Base-by-base conservation (phyloP, 768 basidiomycete species). In the Suillus weaverae region DNA sequence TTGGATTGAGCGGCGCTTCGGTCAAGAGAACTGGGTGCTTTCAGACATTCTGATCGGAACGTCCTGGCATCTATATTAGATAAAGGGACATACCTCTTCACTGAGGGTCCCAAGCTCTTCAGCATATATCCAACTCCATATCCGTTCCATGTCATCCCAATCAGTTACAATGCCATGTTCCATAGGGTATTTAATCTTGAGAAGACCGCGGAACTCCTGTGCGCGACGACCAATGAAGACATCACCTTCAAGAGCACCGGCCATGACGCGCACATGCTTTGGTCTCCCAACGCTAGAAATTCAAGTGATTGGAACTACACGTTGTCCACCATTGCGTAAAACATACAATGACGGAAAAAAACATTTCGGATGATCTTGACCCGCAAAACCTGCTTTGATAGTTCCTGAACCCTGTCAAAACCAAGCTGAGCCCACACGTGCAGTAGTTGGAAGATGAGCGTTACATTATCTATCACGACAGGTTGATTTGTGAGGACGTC, bases 121-220 rank as follows among this genome's bases (percentile, higher is more conserved):
- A 26, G 92, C 89, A 74, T 98, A 99, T 55, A 99, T 92, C 90
- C 94, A 96, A 69, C 85, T 91, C 97, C 97, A 99, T 84, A 99
- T 98, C 66, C 93, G 88, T 77, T 99, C 97, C 97, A 99, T 99
- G 74, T 99, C 97, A 74, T 99, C 97, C 97, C 97, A 99, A 81
- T 99, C 94, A 43, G 93, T 97, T 10, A 99, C 97, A 65, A 99
- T 95, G 14, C 97, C 97, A 76, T 99, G 97, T 75, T 97, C 94
- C 90, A 99, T 98, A 33, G 97, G 97, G 74, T 99, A 99, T 78
- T 96, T 97, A 71, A 99, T 96, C 84, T 97, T 97, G 70, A 99
- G 83, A 69, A 99, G 81, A 11, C 97, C 97, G 62, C 97, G 84
- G 69, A 95, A 91, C 72, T 99, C 97, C 78, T 99, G 97, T 20